phyloP scores from a whole-genome alignment of 2,329 filamentous ascomycete species.

The Sporothrix mexicana region DNA sequence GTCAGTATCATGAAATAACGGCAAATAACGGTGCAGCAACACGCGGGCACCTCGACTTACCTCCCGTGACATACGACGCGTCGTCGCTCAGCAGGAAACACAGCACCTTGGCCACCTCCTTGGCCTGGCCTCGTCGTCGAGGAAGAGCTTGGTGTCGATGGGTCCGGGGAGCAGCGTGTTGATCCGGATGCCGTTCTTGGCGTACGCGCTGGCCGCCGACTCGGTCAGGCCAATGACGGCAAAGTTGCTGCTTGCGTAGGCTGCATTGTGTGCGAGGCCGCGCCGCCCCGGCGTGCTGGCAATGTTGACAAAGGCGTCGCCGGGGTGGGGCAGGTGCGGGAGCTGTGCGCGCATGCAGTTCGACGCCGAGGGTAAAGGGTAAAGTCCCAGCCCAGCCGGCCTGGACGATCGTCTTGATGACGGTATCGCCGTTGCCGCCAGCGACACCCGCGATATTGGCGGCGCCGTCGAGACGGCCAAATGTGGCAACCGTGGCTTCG shows the following conservation, averaged over 20 bases:
- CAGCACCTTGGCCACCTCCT: slow-evolving; percentile 27
- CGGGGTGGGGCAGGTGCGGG: slow-evolving; percentile 44
- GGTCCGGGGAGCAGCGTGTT: slow-evolving; percentile 27
- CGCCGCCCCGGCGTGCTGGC: slow-evolving; percentile 47
- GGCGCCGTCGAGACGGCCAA: slow-evolving; percentile 1
- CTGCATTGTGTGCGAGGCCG: slow-evolving; percentile 41
- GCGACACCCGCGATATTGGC: slow-evolving; percentile 20
- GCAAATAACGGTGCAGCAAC: background rate
- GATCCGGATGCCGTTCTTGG: slow-evolving; percentile 31
- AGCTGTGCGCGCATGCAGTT: slow-evolving; percentile 34
- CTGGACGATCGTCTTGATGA: background rate
- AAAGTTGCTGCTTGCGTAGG: slow-evolving; percentile 35
- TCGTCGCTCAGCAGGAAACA: slow-evolving; percentile 26
- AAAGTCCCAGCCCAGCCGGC: slow-evolving; percentile 34
- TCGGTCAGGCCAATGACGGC: slow-evolving; percentile 34
- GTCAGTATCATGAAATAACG: background rate
- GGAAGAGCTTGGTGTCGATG: slow-evolving; percentile 26
- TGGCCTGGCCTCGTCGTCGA: background rate
- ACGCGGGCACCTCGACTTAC: background rate
- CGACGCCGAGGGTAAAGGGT: slow-evolving; percentile 28
- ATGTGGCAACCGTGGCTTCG: background rate
- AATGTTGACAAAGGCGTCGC: slow-evolving; percentile 52
- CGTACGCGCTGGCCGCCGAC: slow-evolving; percentile 32
- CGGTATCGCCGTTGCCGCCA: slow-evolving; percentile 2
- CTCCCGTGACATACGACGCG: slow-evolving; percentile 24